phyloP scores from a whole-genome alignment of 331 rosid genomes.

The Pyrus hybrid region DNA sequence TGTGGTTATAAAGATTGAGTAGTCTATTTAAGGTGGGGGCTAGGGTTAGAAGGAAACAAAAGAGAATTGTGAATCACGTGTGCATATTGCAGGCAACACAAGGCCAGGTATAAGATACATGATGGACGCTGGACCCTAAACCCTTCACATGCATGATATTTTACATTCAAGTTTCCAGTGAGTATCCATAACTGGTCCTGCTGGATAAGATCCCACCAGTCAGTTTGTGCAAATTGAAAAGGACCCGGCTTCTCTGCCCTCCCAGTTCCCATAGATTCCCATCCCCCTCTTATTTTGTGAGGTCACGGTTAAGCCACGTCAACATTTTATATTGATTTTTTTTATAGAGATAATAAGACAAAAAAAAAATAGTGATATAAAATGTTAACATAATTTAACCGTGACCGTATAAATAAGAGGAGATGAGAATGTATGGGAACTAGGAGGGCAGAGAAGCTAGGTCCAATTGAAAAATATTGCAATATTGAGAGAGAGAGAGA shows the following conservation, averaged over 20 bases:
- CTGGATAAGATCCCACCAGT: constrained; percentile 14
- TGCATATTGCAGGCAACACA: background rate
- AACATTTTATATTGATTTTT: too few species aligned
- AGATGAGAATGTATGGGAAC: too few species aligned
- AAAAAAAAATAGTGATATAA: too few species aligned
- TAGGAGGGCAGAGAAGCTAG: too few species aligned
- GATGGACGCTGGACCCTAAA: background rate
- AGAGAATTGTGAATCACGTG: constrained; percentile 22
- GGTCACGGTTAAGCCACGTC: too few species aligned
- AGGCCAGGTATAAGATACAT: background rate
- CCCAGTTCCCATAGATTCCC: too few species aligned
- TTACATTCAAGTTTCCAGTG: background rate
- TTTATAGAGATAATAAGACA: too few species aligned
- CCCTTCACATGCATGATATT: constrained; percentile 15
- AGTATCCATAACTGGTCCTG: constrained; percentile 27
- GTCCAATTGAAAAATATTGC: background rate
- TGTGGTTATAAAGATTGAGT: constrained; percentile 17
- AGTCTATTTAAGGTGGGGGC: constrained; percentile 28
- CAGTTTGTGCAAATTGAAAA: background rate
- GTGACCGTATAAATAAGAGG: too few species aligned
- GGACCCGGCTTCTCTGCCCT: too few species aligned
- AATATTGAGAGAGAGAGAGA: background rate
- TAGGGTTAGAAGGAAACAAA: constrained; percentile 21
- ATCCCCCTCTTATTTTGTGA: too few species aligned
- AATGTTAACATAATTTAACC: too few species aligned